Percentiles rank a stretch among this genome's conserved stretches.
These are phyloP conservation scores for Penicillium capsulatum DNA, from an alignment of 2,329 filamentous ascomycete genomes.

Conservation along the genomic window DNA sequence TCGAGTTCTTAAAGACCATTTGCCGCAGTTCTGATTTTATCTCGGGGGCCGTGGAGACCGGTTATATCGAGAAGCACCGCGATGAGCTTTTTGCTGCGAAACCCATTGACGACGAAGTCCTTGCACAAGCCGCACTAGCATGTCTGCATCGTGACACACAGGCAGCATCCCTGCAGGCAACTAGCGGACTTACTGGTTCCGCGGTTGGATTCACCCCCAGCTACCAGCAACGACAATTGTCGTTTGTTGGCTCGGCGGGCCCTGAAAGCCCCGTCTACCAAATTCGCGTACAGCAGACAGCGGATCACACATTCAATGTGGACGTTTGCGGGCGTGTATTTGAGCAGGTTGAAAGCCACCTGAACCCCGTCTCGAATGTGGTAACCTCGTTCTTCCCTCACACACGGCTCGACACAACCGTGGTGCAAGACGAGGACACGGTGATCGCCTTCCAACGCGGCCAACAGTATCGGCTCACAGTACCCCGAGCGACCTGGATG, in stretches of 20 bases:
- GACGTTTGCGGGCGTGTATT: conserved; percentile 40
- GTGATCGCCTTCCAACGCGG: conserved; percentile 74
- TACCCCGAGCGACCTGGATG: conserved; percentile 68
- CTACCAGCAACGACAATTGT: conserved; percentile 61
- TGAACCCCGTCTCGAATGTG: conserved; percentile 44
- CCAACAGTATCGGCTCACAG: conserved; percentile 53
- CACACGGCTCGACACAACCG: conserved; percentile 72
- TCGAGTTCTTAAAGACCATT: conserved; percentile 89
- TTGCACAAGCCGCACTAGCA: conserved; percentile 80
- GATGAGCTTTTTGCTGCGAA: conserved; percentile 69
- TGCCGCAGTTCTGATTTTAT: conserved; percentile 80
- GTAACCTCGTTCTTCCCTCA: conserved; percentile 76
- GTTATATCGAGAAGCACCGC: conserved; percentile 87
- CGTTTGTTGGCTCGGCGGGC: conserved; percentile 47
- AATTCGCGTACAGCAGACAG: conserved; percentile 52
- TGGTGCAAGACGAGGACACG: conserved; percentile 53
- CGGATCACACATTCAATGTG: conserved; percentile 48
- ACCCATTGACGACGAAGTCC: conserved; percentile 64
- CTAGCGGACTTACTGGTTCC: conserved; percentile 30
- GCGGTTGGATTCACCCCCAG: conserved; percentile 58
- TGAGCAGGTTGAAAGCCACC: conserved; percentile 47
- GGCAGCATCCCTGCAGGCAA: conserved; percentile 21
- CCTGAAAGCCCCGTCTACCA: conserved; percentile 41
- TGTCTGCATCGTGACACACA: conserved; percentile 54
- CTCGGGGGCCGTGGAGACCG: conserved; percentile 84